Conservation (phyloP, 345 rosid genomes). For the Salix arbutifolia region DNA sequence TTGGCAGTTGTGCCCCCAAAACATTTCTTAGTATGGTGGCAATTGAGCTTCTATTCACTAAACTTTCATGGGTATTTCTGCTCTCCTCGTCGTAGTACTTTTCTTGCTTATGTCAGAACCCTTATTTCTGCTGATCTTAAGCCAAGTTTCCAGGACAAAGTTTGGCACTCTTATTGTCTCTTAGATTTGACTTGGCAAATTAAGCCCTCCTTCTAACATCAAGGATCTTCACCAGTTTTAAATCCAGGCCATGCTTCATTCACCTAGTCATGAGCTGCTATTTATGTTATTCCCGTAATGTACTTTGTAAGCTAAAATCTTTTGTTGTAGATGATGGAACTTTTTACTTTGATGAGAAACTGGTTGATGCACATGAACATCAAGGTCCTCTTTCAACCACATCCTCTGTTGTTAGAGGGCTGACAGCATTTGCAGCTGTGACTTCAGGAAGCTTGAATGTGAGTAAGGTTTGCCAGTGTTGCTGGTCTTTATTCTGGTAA, state of each 20-base stretch:
- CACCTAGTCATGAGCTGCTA: background rate
- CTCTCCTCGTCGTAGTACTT: background rate
- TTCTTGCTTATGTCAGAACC: background rate
- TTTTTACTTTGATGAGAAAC: constrained; percentile 73
- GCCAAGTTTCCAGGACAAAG: background rate
- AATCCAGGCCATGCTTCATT: background rate
- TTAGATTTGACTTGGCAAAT: background rate
- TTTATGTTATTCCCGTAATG: background rate
- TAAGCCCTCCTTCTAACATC: background rate
- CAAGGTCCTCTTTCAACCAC: constrained; percentile 74
- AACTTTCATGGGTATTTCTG: background rate
- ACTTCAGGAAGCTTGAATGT: constrained; percentile 55
- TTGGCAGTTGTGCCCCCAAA: background rate
- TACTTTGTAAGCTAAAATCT: constrained; percentile 3
- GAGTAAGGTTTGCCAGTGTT: constrained; percentile 22
- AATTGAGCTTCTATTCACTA: background rate
- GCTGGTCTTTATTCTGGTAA: constrained; percentile 2
- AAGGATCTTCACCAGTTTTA: background rate
- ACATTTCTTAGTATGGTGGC: background rate
- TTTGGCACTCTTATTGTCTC: background rate
- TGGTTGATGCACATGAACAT: constrained; percentile 41
- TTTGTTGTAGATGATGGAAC: constrained; percentile 69
- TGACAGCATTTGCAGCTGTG: constrained; percentile 63
- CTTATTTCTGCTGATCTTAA: background rate
- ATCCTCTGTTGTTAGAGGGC: constrained; percentile 78